phyloP scores from a whole-genome alignment of 768 basidiomycete genomes.

The Russula olivacea region DNA sequence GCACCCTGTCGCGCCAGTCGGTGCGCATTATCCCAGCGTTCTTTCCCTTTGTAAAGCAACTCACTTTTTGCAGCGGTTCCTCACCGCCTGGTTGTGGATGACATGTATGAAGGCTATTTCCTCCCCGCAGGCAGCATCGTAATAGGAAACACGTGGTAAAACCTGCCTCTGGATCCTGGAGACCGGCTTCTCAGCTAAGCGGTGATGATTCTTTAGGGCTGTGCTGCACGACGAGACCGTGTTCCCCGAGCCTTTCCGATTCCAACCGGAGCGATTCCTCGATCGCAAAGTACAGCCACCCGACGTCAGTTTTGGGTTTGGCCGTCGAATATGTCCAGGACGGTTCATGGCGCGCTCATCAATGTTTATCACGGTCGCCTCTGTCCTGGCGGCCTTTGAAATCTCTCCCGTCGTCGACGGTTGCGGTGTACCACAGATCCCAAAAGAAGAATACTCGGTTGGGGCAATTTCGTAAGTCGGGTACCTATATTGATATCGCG shows the following conservation, averaged over 20 bases:
- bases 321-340: slow-evolving; percentile 21
- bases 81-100: slow-evolving; percentile 25
- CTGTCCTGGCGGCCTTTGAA: slow-evolving; percentile 14
- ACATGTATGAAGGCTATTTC: slow-evolving; percentile 29
- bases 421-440: slow-evolving; percentile 3
- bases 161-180: neutral
- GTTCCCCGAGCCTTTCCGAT: slow-evolving; percentile 17
- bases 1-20: slow-evolving; percentile 26
- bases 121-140: slow-evolving; percentile 32
- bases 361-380: slow-evolving; percentile 17
- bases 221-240: slow-evolving; percentile 16
- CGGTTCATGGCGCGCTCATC: slow-evolving; percentile 20
- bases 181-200: neutral
- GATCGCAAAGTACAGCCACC: slow-evolving; percentile 5
- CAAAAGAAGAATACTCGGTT: slow-evolving; percentile 6
- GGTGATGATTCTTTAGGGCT: slow-evolving; percentile 1
- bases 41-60: neutral
- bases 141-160: slow-evolving; percentile 26
- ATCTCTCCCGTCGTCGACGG: slow-evolving; percentile 1
- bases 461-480: slow-evolving; percentile 21
- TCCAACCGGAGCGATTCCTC: slow-evolving; percentile 21
- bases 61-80: slow-evolving; percentile 22
- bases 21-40: neutral
- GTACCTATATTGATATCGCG: neutral
- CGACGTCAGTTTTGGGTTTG: slow-evolving; percentile 18